phyloP scores from a whole-genome alignment of 257 asterid genomes.

The Jacaranda copaia region DNA sequence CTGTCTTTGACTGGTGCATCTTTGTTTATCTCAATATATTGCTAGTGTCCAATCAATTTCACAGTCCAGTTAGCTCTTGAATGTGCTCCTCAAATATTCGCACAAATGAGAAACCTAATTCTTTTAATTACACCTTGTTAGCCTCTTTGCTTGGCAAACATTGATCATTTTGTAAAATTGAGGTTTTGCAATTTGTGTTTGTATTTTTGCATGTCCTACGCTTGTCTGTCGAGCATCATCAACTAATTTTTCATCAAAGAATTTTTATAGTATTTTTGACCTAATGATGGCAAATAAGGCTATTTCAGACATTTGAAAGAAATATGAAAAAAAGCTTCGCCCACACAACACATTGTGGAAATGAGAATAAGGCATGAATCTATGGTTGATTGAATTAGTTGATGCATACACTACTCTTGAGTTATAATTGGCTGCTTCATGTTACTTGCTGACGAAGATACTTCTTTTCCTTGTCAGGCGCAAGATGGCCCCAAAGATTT shows the following conservation, averaged over 20 bases:
- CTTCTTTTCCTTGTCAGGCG: conserved; percentile 42
- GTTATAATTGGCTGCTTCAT: conserved; percentile 24
- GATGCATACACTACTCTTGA: conserved; percentile 17
- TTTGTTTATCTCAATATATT: neutral
- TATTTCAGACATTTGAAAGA: conserved; percentile 89
- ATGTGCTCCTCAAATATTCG: too few species aligned
- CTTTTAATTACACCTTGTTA: too few species aligned
- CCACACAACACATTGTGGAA: conserved; percentile 79
- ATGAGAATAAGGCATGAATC: conserved; percentile 67
- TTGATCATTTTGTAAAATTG: too few species aligned
- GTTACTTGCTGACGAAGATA: conserved; percentile 18
- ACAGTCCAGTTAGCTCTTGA: too few species aligned
- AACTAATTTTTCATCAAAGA: neutral
- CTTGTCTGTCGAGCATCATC: neutral
- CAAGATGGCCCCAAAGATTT: conserved; percentile 54
- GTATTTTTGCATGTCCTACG: conserved; percentile 11
- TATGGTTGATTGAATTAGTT: conserved; percentile 24
- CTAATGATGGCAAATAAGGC: conserved; percentile 44
- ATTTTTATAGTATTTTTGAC: too few species aligned
- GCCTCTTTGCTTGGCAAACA: too few species aligned
- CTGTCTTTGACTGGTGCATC: neutral
- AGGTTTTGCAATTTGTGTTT: neutral
- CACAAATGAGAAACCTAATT: too few species aligned
- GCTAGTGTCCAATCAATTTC: neutral
- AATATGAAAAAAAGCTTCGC: conserved; percentile 95